Percentiles rank a stretch among this genome's conserved stretches.
phyloP scores from a whole-genome alignment of 192 early-diverging fungal species.

The Coemansia furcata region DNA sequence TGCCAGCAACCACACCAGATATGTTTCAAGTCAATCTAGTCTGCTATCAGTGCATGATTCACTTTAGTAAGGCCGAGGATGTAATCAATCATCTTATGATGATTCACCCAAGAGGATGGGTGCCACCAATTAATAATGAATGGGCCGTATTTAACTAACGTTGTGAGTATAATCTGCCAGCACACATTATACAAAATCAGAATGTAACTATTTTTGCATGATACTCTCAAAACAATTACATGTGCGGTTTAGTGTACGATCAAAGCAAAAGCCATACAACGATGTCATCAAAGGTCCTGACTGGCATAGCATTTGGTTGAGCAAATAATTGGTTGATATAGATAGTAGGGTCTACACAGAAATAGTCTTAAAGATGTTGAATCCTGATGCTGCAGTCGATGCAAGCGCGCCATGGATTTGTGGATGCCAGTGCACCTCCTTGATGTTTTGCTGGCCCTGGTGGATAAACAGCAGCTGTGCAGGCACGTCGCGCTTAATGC shows the following conservation, averaged over 20 bases:
- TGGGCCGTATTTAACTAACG: background rate
- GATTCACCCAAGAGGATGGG: background rate
- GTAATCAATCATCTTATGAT: background rate
- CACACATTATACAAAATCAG: too few species aligned
- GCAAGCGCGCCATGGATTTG: conserved; percentile 91
- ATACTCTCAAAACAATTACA: too few species aligned
- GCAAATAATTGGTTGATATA: background rate
- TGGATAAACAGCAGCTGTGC: conserved; percentile 93
- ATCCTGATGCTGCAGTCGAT: conserved; percentile 81
- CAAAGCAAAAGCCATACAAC: background rate
- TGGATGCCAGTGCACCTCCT: conserved; percentile 96
- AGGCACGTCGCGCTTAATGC: conserved; percentile 76
- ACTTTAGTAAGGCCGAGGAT: background rate
- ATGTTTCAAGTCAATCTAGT: background rate
- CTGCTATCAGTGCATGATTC: background rate
- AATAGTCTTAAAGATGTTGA: conserved; percentile 99
- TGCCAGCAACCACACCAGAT: background rate
- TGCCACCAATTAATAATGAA: background rate
- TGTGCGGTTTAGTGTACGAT: background rate
- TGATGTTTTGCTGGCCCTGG: conserved; percentile 90
- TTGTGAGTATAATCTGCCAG: background rate
- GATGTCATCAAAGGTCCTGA: background rate
- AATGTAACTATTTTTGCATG: too few species aligned
- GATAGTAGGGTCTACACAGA: conserved; percentile 54
- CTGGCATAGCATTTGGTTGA: background rate